Percentiles rank a stretch among this genome's conserved stretches.
phyloP scores from a whole-genome alignment of 257 asterid species.

The Ilex aquifolium region DNA sequence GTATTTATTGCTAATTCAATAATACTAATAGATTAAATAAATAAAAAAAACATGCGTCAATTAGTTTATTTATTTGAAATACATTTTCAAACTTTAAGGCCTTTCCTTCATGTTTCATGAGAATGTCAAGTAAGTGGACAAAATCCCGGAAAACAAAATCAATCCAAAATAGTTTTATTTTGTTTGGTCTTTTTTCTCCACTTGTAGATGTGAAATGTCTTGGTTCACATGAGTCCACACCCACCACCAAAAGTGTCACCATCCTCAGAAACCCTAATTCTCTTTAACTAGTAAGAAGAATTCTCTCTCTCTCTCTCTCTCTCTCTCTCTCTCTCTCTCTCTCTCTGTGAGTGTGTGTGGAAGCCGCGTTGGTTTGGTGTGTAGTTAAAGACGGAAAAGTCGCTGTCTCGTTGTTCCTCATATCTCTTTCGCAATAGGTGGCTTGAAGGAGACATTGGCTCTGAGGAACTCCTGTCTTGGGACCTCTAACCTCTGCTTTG shows the following conservation, averaged over 20 bases:
- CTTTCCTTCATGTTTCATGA: too few species aligned
- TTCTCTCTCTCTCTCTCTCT: background rate
- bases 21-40: too few species aligned
- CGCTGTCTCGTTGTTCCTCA: slow-evolving; percentile 32
- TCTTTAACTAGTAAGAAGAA: slow-evolving; percentile 8
- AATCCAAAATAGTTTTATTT: too few species aligned
- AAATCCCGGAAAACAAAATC: too few species aligned
- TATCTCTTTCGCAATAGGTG: slow-evolving; percentile 40
- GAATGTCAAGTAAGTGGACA: too few species aligned
- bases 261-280: slow-evolving; percentile 35
- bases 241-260: slow-evolving; percentile 25
- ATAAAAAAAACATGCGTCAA: too few species aligned
- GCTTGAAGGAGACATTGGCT: slow-evolving; percentile 35
- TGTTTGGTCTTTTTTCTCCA: slow-evolving; percentile 1
- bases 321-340: slow-evolving; percentile 2
- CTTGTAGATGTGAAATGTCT: slow-evolving; percentile 20
- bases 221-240: slow-evolving; percentile 2
- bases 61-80: too few species aligned
- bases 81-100: too few species aligned
- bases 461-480: slow-evolving; percentile 36
- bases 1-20: too few species aligned
- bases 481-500: slow-evolving; percentile 28
- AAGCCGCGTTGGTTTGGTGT: too few species aligned
- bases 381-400: slow-evolving; percentile 18
- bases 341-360: background rate